Conservation (phyloP, 768 basidiomycete genomes). For the Cubamyces lactineus region DNA sequence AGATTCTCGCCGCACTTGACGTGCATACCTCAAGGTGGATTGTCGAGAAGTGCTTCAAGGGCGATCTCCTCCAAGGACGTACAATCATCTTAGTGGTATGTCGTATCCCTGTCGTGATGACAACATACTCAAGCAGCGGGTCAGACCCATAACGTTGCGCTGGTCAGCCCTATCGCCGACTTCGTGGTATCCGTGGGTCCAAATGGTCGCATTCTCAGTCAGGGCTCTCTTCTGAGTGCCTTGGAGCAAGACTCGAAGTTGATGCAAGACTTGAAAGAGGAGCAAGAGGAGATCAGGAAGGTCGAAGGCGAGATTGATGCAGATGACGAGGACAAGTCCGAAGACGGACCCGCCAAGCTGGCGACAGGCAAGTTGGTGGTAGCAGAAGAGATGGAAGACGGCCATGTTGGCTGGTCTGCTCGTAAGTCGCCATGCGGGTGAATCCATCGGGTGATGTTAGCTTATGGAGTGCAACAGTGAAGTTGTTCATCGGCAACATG, state of each 20-base stretch:
- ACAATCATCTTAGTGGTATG: slow-evolving; percentile 52
- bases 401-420: slow-evolving; percentile 56
- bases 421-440: slow-evolving; percentile 27
- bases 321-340: slow-evolving; percentile 28
- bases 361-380: slow-evolving; percentile 60
- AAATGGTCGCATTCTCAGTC: slow-evolving; percentile 53
- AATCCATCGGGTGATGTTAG: background rate
- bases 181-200: slow-evolving; percentile 54
- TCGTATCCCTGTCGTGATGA: background rate
- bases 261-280: slow-evolving; percentile 30
- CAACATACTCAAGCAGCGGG: background rate
- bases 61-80: slow-evolving; percentile 46
- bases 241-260: slow-evolving; percentile 43
- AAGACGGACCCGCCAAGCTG: slow-evolving; percentile 25
- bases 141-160: slow-evolving; percentile 53
- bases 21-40: slow-evolving; percentile 54
- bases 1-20: slow-evolving; percentile 51
- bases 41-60: slow-evolving; percentile 44
- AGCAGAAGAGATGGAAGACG: slow-evolving; percentile 63
- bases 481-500: slow-evolving; percentile 11
- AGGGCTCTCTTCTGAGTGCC: slow-evolving; percentile 50
- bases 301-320: slow-evolving; percentile 30
- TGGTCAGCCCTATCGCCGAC: slow-evolving; percentile 53
- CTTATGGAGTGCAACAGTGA: background rate
- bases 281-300: slow-evolving; percentile 27